Conservation (phyloP, 2,329 filamentous ascomycete species). For the Sordariomycetes sp. region DNA sequence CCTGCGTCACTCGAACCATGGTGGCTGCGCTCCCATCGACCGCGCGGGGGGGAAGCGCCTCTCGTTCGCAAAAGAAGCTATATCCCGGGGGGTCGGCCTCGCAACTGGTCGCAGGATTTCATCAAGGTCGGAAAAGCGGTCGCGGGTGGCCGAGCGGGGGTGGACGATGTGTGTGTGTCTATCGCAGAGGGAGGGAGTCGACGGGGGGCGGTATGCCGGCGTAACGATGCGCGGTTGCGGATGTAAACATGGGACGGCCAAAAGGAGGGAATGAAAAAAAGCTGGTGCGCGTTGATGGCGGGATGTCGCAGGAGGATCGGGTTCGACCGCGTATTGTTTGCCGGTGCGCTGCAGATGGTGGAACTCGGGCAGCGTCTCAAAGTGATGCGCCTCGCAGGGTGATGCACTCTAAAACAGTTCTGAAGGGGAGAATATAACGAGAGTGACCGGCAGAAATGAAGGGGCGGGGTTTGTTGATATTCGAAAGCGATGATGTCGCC, state of each 20-base stretch:
- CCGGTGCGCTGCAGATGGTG: neutral
- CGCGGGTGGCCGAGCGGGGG: neutral
- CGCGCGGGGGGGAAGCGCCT: neutral
- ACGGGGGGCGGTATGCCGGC: neutral
- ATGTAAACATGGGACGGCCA: slow-evolving; percentile 2
- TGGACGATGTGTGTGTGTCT: neutral
- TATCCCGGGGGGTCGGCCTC: slow-evolving; percentile 3
- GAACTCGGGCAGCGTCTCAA: neutral
- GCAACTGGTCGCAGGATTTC: neutral
- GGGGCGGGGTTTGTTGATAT: neutral
- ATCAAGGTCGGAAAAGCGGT: slow-evolving; percentile 1
- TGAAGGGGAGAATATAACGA: neutral
- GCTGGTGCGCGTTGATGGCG: slow-evolving; percentile 1
- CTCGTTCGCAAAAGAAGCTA: slow-evolving; percentile 2
- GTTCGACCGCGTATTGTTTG: neutral
- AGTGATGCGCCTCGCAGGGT: neutral
- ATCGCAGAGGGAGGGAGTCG: neutral
- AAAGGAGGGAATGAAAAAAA: neutral
- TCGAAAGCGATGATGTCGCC: neutral
- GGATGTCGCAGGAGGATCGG: slow-evolving; percentile 1
- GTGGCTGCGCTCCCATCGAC: slow-evolving; percentile 18
- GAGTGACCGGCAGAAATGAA: neutral
- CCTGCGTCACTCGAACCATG: slow-evolving; percentile 76
- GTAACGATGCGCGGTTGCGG: neutral
- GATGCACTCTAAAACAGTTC: neutral